Percentiles rank a stretch among this genome's conserved stretches.
These are phyloP conservation scores for Vitis hybrid DNA, from an alignment of 177 flowering plant genomes.

Conservation along the genomic window DNA sequence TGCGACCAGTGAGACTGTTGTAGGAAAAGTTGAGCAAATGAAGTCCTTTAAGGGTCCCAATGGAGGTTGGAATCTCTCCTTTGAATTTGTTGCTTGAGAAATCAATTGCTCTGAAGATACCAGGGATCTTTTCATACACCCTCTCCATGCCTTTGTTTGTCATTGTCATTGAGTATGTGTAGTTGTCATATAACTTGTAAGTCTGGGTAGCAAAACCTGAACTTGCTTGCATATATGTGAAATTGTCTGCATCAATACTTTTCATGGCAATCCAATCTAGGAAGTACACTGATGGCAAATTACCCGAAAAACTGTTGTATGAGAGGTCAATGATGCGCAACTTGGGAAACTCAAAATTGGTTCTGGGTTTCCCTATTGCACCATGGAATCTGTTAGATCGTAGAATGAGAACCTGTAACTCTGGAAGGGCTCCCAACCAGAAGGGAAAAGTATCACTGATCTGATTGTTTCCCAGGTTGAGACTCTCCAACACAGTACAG, in stretches of 20 bases:
- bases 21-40: conserved; percentile 1
- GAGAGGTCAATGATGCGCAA: conserved; percentile 9
- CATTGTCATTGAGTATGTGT: neutral
- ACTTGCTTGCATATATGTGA: neutral
- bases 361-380: neutral
- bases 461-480: neutral
- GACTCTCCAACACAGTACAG: neutral
- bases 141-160: neutral
- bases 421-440: conserved; percentile 9
- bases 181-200: no score
- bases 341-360: neutral
- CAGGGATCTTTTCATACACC: neutral
- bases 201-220: neutral
- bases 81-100: conserved; percentile 7
- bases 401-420: conserved; percentile 1
- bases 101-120: neutral
- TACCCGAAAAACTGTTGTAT: neutral
- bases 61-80: neutral
- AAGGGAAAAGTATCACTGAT: conserved; percentile 4
- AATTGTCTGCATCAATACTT: neutral
- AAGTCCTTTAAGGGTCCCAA: neutral
- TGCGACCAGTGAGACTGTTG: conserved; percentile 6
- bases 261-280: conserved; percentile 10
- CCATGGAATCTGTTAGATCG: conserved; percentile 2
- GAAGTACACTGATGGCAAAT: conserved; percentile 5